Conservation (phyloP, 2,329 filamentous ascomycete species). For the Ophiobolus disseminans region DNA sequence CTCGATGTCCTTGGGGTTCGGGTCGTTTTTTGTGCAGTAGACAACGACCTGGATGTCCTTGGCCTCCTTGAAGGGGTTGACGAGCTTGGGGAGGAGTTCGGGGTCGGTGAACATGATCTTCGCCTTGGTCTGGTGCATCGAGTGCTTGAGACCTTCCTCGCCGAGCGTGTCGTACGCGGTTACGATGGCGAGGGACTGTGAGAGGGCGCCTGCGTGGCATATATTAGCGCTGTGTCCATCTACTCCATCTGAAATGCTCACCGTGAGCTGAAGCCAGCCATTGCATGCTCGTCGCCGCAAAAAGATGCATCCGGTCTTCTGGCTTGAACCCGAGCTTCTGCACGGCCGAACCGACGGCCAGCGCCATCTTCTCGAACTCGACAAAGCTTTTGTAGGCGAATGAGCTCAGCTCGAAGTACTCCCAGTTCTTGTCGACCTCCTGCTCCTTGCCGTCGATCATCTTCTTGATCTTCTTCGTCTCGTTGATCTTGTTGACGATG, state of each 20-base stretch:
- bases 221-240: conserved; percentile 14
- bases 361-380: conserved; percentile 75
- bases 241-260: conserved; percentile 35
- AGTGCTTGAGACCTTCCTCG: conserved; percentile 82
- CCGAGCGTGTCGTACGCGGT: conserved; percentile 95
- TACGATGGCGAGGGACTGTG: conserved; percentile 89
- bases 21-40: conserved; percentile 63
- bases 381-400: conserved; percentile 80
- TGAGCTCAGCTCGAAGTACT: conserved; percentile 81
- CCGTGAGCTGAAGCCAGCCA: conserved; percentile 86
- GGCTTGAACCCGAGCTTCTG: conserved; percentile 74
- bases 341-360: conserved; percentile 75
- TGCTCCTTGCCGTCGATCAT: conserved; percentile 79
- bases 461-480: conserved; percentile 91
- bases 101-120: conserved; percentile 88
- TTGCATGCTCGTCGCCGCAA: conserved; percentile 78
- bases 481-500: conserved; percentile 78
- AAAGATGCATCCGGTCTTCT: conserved; percentile 77
- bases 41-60: conserved; percentile 65
- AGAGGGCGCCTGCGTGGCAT: conserved; percentile 62
- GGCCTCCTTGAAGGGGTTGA: conserved; percentile 62
- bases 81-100: conserved; percentile 66
- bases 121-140: conserved; percentile 79
- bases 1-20: conserved; percentile 61
- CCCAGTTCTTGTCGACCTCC: conserved; percentile 90